Base-by-base conservation (phyloP, 495 filamentous ascomycete species). In the Penicillium tannophilum region DNA sequence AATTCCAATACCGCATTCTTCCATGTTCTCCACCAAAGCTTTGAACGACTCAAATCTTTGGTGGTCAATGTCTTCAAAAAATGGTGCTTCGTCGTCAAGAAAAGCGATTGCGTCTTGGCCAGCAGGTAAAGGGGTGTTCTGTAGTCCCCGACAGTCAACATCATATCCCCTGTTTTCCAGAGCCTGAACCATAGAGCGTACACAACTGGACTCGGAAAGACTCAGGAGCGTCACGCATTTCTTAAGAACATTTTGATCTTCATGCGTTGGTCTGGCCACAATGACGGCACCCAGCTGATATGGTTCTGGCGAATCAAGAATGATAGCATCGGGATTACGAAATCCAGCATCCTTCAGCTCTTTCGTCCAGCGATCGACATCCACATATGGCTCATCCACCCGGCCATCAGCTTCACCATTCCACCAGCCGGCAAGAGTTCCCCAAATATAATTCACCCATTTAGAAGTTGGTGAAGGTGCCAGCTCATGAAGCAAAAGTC, bases 391-490 rank as follows among this genome's bases (percentile, higher is more conserved):
- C 33, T 69, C 56, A 1, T 48, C 28, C 11, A 33, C 3, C 17
- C 77, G 64, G 4, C 56, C 56, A 24, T 74, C 70, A 0, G 60
- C 54, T n/a, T 69, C 68, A 0, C 75, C 73, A 12, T 73, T 53
- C 74, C 72, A 77, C 75, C 75, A 78, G 1, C 72, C 70, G 0
- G 65, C 61, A 0, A 75, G 61, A n/a, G 60, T 45, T 0, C 68
- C 70, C 30, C 56, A 62, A 1, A 68, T 50, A 35, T 53, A 61
- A 39, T 64, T 57, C 16, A 42, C 11, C 49, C 55, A 51, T 30
- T 23, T 17, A 39, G 50, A 46, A 16, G 19, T 50, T 20, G 48
- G 33, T 35, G 33, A 35, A 0, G 54, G 20, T 17, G 24, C 31
- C 6, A 72, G 11, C 17, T 75, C 72, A 8, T 66, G 53, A 4